Evolutionary conservation across 805 yeast genomes (phyloP).

Genomic region (Metschnikowia aberdeeniae): DNA sequence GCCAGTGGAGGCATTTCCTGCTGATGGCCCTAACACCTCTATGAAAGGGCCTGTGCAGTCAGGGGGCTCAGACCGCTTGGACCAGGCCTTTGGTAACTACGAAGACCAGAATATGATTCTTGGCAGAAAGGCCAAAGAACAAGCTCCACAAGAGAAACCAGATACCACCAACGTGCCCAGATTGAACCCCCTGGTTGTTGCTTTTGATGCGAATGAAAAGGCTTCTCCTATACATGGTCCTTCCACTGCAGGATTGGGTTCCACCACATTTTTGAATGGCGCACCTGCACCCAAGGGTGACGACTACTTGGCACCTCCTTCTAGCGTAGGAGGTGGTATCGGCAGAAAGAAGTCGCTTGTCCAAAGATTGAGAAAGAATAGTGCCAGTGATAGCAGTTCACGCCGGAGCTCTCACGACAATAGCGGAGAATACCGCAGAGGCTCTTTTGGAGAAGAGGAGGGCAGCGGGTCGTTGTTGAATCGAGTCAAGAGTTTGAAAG

Average conservation of each 20-base stretch:
- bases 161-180: slow-evolving; percentile 37
- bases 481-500: slow-evolving; percentile 88
- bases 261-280: slow-evolving; percentile 90
- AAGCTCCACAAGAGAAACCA: slow-evolving; percentile 16
- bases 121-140: slow-evolving; percentile 21
- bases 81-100: slow-evolving; percentile 72
- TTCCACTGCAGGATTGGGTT: slow-evolving; percentile 83
- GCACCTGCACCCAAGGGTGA: slow-evolving; percentile 76
- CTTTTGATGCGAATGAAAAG: slow-evolving; percentile 67
- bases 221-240: slow-evolving; percentile 80
- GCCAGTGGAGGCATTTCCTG: slow-evolving; percentile 94
- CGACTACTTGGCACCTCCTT: slow-evolving; percentile 18
- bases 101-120: slow-evolving; percentile 45
- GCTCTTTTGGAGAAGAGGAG: slow-evolving; percentile 16
- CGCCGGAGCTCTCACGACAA: slow-evolving; percentile 31
- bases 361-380: slow-evolving; percentile 52
- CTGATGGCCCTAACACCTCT: slow-evolving; percentile 88
- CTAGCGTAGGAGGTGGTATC: slow-evolving; percentile 41
- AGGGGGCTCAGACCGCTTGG: slow-evolving; percentile 48
- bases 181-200: slow-evolving; percentile 49
- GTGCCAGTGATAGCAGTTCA: slow-evolving; percentile 27
- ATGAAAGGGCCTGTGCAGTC: slow-evolving; percentile 63
- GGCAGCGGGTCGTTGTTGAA: slow-evolving; percentile 52
- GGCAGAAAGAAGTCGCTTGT: slow-evolving; percentile 82
- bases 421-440: slow-evolving; percentile 13